Conservation (phyloP, 192 early-diverging fungal species). For the Linnemannia hyalina region DNA sequence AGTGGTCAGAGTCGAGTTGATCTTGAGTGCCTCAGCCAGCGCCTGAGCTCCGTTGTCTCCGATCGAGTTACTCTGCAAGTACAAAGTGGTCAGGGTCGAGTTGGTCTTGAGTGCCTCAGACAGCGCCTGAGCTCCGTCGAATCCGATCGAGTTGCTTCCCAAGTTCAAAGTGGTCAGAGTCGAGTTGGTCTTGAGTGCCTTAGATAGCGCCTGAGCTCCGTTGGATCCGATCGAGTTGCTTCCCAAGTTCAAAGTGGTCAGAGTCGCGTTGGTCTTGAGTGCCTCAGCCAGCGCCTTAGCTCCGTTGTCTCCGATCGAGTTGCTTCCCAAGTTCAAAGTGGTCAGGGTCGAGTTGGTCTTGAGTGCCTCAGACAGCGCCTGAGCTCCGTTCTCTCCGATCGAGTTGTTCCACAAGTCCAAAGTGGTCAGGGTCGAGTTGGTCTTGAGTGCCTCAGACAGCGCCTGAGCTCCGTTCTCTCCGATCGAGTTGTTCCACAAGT, state of each 20-base stretch:
- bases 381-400: conserved; percentile 14
- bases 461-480: not conserved
- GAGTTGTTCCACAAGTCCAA: not conserved
- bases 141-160: not conserved
- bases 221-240: not conserved
- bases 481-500: conserved; percentile 1
- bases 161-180: conserved; percentile 27
- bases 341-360: conserved; percentile 3
- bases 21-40: conserved; percentile 22
- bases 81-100: not conserved
- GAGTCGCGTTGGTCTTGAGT: conserved; percentile 3
- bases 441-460: conserved; percentile 17
- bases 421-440: conserved; percentile 1
- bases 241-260: not conserved
- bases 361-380: conserved; percentile 21
- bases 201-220: not conserved
- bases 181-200: conserved; percentile 29
- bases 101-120: conserved; percentile 19
- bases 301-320: conserved; percentile 18
- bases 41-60: not conserved
- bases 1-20: conserved; percentile 28
- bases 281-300: conserved; percentile 19
- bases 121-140: conserved; percentile 16
- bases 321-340: not conserved
- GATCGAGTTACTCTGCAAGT: not conserved